Conservation (phyloP, 2,329 filamentous ascomycete species). For the Xylariales sp. region DNA sequence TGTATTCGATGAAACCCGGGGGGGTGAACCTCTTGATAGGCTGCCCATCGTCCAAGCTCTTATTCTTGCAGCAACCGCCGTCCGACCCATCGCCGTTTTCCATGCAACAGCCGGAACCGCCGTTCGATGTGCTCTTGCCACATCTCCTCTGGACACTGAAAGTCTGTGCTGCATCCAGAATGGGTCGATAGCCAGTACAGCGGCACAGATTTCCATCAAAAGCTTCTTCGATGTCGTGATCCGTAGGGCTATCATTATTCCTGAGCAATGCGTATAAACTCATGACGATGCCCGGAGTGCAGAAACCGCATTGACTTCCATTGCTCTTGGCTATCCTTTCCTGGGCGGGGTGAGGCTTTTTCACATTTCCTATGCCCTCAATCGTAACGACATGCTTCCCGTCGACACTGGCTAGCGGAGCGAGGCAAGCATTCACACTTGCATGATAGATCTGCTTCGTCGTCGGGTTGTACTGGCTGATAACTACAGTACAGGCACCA, state of each 20-base stretch:
- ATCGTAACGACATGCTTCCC: conserved; percentile 98
- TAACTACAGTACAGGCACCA: conserved; percentile 91
- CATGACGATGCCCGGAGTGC: conserved; percentile 97
- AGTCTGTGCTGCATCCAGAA: conserved; percentile 87
- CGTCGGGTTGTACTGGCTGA: conserved; percentile 90
- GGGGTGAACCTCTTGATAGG: conserved; percentile 69
- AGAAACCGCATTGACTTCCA: conserved; percentile 91
- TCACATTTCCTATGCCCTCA: conserved; percentile 87
- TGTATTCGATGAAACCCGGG: conserved; percentile 91
- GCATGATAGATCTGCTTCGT: conserved; percentile 93
- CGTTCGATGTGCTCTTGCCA: conserved; percentile 44
- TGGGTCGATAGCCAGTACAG: conserved; percentile 92
- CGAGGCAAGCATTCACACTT: conserved; percentile 92
- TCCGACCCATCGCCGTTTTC: conserved; percentile 49
- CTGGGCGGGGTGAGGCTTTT: conserved; percentile 82
- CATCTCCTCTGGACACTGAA: conserved; percentile 60
- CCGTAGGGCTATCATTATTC: conserved; percentile 72
- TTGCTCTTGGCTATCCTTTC: conserved; percentile 88
- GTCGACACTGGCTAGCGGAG: conserved; percentile 86
- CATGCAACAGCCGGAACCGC: conserved; percentile 66
- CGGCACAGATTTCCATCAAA: conserved; percentile 96
- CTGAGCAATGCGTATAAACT: conserved; percentile 89
- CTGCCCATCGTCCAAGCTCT: conserved; percentile 42
- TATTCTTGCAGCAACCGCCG: conserved; percentile 68
- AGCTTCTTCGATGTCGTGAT: conserved; percentile 87